Percentiles rank a stretch among this genome's conserved stretches.
Evolutionary conservation across 208 protist genomes (phyloP).

Genomic region (Trypanosoma cruzi): DNA sequence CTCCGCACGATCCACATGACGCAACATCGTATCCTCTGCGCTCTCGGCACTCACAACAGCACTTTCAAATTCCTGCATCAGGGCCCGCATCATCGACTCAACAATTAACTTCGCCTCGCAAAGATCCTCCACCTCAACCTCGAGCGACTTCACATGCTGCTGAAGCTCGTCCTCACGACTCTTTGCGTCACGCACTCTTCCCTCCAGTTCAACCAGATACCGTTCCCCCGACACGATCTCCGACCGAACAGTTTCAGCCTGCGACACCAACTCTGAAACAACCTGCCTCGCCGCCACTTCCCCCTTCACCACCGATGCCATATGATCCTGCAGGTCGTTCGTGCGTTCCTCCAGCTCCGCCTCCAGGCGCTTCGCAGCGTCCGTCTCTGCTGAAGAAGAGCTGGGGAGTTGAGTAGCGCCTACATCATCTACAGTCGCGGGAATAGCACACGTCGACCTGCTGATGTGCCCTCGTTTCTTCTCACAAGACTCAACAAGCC

Average conservation of each 20-base stretch:
- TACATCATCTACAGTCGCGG: too few species aligned
- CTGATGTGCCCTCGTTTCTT: too few species aligned
- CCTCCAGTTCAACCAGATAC: not conserved
- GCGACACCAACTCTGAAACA: not conserved
- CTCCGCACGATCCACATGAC: conserved; percentile 17
- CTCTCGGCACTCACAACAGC: conserved; percentile 25
- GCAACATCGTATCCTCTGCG: conserved; percentile 31
- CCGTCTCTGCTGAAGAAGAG: not conserved
- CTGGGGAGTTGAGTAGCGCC: not conserved
- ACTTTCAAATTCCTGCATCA: conserved; percentile 25
- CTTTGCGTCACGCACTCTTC: not conserved
- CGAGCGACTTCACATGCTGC: not conserved
- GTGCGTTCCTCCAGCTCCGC: too few species aligned
- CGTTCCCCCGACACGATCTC: not conserved
- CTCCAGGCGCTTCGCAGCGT: not conserved
- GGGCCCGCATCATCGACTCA: conserved; percentile 4
- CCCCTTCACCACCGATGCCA: not conserved
- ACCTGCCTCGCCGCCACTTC: not conserved
- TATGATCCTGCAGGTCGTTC: too few species aligned
- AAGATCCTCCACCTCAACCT: not conserved
- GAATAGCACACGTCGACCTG: too few species aligned
- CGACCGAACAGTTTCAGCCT: not conserved
- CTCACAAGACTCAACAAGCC: too few species aligned
- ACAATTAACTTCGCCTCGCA: conserved; percentile 16
- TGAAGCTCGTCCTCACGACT: not conserved